A percentile compares a stretch with the other conserved stretches of the same genome.
Conservation (phyloP, 1,284 basidiomycete species). For the Pterula multifida region DNA sequence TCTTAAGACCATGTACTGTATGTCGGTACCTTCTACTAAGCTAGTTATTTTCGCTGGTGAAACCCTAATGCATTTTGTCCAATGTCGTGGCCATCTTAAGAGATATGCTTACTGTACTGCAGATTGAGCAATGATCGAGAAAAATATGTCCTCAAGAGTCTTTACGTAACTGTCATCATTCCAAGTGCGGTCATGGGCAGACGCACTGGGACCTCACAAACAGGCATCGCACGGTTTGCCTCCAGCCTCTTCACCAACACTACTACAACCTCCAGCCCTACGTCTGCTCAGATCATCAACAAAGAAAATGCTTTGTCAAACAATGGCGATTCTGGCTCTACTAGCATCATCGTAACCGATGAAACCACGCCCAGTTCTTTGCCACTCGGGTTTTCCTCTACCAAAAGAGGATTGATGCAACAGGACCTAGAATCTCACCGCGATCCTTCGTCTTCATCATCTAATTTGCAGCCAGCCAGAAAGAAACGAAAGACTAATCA, state of each 20-base stretch:
- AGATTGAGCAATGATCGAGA: too few species aligned
- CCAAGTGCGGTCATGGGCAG: background rate
- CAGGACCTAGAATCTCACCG: background rate
- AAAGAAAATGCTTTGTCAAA: background rate
- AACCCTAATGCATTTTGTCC: too few species aligned
- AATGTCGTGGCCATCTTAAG: too few species aligned
- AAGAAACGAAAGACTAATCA: background rate
- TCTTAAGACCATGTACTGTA: too few species aligned
- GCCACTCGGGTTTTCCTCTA: background rate
- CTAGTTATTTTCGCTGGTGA: background rate
- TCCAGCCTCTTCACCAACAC: background rate
- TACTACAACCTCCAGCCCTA: background rate
- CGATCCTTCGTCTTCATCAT: background rate
- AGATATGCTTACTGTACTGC: too few species aligned
- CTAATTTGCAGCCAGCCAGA: background rate
- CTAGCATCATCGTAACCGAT: background rate
- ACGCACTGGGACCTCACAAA: background rate
- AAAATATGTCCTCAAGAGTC: too few species aligned
- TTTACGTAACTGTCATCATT: too few species aligned
- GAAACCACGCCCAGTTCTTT: background rate
- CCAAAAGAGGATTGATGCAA: background rate
- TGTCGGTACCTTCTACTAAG: background rate
- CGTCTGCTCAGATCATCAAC: background rate
- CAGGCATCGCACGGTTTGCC: background rate
- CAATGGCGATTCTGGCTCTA: background rate